Percentiles rank a stretch among this genome's conserved stretches.
Conservation (phyloP, 2,329 filamentous ascomycete species). For the Phialophora chinensis region DNA sequence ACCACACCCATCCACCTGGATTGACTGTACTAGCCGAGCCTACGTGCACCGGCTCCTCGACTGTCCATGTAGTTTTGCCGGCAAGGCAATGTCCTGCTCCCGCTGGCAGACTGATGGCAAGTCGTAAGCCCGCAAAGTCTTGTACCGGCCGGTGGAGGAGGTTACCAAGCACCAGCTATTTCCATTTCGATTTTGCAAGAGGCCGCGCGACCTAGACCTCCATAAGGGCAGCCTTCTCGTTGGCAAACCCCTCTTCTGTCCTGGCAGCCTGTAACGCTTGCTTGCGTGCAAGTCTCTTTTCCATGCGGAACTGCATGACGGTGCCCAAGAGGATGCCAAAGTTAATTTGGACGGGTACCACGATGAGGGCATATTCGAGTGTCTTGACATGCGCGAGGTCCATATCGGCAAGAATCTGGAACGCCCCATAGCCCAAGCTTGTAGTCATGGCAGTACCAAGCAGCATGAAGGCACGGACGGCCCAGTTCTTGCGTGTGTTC, state of each 20-base stretch:
- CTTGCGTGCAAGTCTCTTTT: conserved; percentile 34
- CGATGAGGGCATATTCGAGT: conserved; percentile 36
- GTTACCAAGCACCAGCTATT: neutral
- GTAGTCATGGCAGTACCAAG: conserved; percentile 32
- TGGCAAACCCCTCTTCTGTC: conserved; percentile 17
- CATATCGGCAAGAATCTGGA: conserved; percentile 34
- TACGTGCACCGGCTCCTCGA: neutral
- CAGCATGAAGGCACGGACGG: conserved; percentile 35
- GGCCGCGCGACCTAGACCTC: conserved; percentile 21
- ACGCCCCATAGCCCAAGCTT: conserved; percentile 31
- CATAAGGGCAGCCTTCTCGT: conserved; percentile 35
- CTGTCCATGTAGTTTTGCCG: neutral
- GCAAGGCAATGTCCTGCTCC: neutral
- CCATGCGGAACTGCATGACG: conserved; percentile 36
- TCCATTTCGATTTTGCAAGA: neutral
- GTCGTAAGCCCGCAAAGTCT: neutral
- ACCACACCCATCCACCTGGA: neutral
- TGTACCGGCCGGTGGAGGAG: neutral
- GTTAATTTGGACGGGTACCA: conserved; percentile 38
- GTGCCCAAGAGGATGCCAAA: conserved; percentile 36
- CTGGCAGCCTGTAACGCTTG: conserved; percentile 18
- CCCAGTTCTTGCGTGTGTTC: conserved; percentile 39
- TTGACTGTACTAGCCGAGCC: neutral
- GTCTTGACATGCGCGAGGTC: conserved; percentile 38
- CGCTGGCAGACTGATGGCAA: neutral